Percentiles rank a stretch among this genome's conserved stretches.
Evolutionary conservation across 257 asterid species (phyloP).

Genomic region (Plantago ovata): DNA sequence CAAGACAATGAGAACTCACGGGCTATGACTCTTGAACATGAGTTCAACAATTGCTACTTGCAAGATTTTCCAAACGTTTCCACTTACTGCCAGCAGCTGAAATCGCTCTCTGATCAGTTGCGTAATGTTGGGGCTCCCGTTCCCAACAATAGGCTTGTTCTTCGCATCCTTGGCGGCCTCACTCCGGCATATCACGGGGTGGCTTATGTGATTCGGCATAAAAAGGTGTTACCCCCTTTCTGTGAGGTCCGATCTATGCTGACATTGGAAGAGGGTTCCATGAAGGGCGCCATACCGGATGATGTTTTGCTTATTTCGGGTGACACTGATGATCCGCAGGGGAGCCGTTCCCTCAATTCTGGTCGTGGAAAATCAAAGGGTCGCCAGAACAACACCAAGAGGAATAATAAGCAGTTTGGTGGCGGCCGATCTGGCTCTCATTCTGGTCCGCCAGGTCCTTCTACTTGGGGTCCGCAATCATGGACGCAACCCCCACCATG

Average conservation of each 20-base stretch:
- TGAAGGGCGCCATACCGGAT: neutral
- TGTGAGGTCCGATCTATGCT: too few species aligned
- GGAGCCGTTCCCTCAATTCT: neutral
- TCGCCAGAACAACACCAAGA: neutral
- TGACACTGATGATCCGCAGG: neutral
- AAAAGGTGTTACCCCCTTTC: neutral
- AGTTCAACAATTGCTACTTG: neutral
- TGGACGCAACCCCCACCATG: too few species aligned
- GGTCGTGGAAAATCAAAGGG: too few species aligned
- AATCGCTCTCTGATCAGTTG: slow-evolving; percentile 7
- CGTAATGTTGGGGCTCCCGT: slow-evolving; percentile 5
- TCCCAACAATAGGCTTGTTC: neutral
- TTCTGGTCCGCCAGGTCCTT: too few species aligned
- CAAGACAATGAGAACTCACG: slow-evolving; percentile 6
- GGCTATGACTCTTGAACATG: neutral
- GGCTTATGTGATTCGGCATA: neutral
- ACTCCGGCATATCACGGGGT: slow-evolving; percentile 9
- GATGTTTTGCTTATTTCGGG: neutral
- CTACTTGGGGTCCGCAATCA: too few species aligned
- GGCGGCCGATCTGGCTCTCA: too few species aligned
- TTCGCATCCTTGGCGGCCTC: neutral
- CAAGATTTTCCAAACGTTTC: neutral
- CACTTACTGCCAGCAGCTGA: slow-evolving; percentile 1
- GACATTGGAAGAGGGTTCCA: neutral
- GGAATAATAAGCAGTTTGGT: neutral